These are phyloP conservation scores for Pyrenochaeta sp. DNA, from an alignment of 2,329 filamentous ascomycete species.

Conservation along the genomic window DNA sequence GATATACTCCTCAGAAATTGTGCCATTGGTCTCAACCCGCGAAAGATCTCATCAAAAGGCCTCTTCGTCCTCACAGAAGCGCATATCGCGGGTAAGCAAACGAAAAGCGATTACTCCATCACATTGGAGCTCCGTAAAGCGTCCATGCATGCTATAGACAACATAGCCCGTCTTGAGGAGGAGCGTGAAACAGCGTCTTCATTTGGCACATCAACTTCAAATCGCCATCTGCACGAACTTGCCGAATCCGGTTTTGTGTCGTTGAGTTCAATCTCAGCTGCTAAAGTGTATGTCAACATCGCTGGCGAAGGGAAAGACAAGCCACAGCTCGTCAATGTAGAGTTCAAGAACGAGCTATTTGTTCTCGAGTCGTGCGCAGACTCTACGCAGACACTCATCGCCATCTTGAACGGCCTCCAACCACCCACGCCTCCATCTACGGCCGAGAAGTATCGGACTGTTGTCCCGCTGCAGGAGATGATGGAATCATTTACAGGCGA, in stretches of 20 bases:
- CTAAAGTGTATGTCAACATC: slow-evolving; percentile 72
- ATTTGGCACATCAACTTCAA: slow-evolving; percentile 25
- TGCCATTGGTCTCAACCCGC: slow-evolving; percentile 83
- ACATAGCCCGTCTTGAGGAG: slow-evolving; percentile 61
- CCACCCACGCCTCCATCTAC: slow-evolving; percentile 85
- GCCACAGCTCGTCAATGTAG: slow-evolving; percentile 76
- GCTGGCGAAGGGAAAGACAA: slow-evolving; percentile 63
- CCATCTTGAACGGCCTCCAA: slow-evolving; percentile 78
- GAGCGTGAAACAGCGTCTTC: slow-evolving; percentile 20
- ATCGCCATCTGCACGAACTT: slow-evolving; percentile 59
- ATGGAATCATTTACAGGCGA: slow-evolving; percentile 90
- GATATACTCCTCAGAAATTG: slow-evolving; percentile 84
- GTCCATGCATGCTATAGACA: slow-evolving; percentile 83
- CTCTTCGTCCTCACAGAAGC: slow-evolving; percentile 82
- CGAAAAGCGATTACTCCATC: slow-evolving; percentile 70
- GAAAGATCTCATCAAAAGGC: slow-evolving; percentile 77
- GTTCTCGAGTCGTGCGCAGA: slow-evolving; percentile 96
- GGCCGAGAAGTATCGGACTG: slow-evolving; percentile 84
- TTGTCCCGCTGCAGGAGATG: slow-evolving; percentile 86
- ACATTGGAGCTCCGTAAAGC: slow-evolving; percentile 78
- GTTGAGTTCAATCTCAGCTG: slow-evolving; percentile 86
- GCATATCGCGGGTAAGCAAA: slow-evolving; percentile 72
- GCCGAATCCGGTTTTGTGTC: slow-evolving; percentile 79
- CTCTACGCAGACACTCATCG: slow-evolving; percentile 90
- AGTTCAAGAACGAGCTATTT: slow-evolving; percentile 84